Evolutionary conservation across 2,329 filamentous ascomycete genomes (phyloP), one percentile per base, ranked within the genome.

Genomic region (Aspergillus costaricaensis): DNA sequence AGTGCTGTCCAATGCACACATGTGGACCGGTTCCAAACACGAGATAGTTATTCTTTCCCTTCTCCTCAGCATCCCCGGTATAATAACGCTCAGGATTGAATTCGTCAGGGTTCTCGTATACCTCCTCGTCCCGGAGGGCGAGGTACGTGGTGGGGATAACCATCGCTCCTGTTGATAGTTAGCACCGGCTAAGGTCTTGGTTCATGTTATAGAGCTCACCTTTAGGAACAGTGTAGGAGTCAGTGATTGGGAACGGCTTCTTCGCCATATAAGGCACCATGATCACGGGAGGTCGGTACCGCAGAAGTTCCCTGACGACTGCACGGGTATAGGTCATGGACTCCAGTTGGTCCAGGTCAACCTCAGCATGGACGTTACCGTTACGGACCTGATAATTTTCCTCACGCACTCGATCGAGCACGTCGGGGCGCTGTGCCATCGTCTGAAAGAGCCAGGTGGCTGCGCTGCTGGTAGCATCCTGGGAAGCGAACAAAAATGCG

Each of bases 1-100:
- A 85, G 55, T 72, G 76, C 50, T 76, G 71, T 0, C 81, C 82
- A 1, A 84, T 72, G 60, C 82, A 84, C 23, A 83, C 79, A 62
- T 85, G 82, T 0, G 82, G 66, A 0, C 82, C 82, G 0, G 81
- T 74, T 1, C 82, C 82, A 64, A 85, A 85, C 0, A 85, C 82
- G 1, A 85, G 74, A 81, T 81, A 85, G 55, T 84, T 84, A 66
- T 81, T 83, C 0, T 77, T 82, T 4, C 47, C 47, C 68, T 83
- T 80, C 8, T 74, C 72, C 62, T 79, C 80, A 2, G 82, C 82
- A 57, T 83, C 79, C 0, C 82, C 82, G 0, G 80, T 74, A 30
- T 84, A 81, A 82, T 82, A 85, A 21, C 82, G 76, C 2, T 84
- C 81, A 0, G 82, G 82, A 41, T 84, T 75, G 32, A 83, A 84